These are phyloP conservation scores for Citrullus colocynthis DNA, from an alignment of 306 rosid genomes.

Conservation along the genomic window DNA sequence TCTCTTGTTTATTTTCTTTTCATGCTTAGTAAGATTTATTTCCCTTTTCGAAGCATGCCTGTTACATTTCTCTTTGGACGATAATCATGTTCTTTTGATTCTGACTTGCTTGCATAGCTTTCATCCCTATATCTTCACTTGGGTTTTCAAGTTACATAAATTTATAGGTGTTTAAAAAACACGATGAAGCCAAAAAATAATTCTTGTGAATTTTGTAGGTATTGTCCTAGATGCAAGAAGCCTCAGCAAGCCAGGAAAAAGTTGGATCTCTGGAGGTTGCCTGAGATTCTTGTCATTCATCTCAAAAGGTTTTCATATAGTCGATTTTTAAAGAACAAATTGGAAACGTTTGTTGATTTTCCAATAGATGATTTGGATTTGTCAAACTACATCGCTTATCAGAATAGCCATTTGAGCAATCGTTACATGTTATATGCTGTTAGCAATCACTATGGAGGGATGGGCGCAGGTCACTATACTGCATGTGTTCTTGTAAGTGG, in stretches of 20 bases:
- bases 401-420: conserved; percentile 20
- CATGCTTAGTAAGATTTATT: neutral
- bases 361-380: conserved; percentile 62
- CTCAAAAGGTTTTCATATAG: conserved; percentile 69
- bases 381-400: conserved; percentile 29
- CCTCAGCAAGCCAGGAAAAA: conserved; percentile 78
- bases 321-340: conserved; percentile 42
- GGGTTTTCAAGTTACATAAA: neutral
- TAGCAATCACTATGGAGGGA: conserved; percentile 73
- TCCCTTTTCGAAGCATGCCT: neutral
- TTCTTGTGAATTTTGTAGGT: conserved; percentile 29
- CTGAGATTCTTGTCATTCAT: conserved; percentile 73
- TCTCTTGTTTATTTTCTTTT: neutral
- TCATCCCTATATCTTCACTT: neutral
- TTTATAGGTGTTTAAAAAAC: neutral
- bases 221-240: conserved; percentile 64
- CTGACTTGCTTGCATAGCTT: neutral
- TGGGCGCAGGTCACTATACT: conserved; percentile 85
- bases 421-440: conserved; percentile 57
- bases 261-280: conserved; percentile 90
- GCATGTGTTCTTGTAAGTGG: conserved; percentile 65
- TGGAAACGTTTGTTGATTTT: conserved; percentile 68
- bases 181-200: neutral
- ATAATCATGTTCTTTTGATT: neutral
- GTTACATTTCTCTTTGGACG: neutral